Percentiles rank a stretch among this genome's conserved stretches.
Evolutionary conservation across 352 stramenopile genomes (phyloP).

Genomic region (Pythium rishiriense): DNA sequence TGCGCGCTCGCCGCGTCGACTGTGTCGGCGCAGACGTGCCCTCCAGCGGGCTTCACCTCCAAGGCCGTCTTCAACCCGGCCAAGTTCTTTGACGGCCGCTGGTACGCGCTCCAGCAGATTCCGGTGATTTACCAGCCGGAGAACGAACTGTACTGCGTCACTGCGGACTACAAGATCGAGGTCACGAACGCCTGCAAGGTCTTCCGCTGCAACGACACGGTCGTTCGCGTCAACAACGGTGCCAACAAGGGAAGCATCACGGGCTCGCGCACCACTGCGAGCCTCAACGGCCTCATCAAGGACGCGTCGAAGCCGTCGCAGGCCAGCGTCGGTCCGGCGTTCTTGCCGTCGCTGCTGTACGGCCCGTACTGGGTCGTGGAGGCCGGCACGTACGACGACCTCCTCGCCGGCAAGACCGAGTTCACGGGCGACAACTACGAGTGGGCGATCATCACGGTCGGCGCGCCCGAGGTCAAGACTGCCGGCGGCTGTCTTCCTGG

Average conservation of each 20-base stretch:
- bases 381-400: constrained; percentile 23
- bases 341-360: constrained; percentile 22
- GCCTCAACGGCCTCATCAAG: constrained; percentile 23
- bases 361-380: constrained; percentile 29
- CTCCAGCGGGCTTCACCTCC: constrained; percentile 11
- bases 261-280: constrained; percentile 11
- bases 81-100: constrained; percentile 27
- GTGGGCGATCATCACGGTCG: constrained; percentile 26
- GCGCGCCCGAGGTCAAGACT: constrained; percentile 18
- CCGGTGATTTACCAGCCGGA: constrained; percentile 19
- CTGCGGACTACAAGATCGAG: constrained; percentile 26
- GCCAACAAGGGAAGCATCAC: constrained; percentile 21
- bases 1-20: constrained; percentile 17
- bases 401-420: constrained; percentile 10
- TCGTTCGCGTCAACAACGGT: constrained; percentile 20
- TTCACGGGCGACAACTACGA: constrained; percentile 24
- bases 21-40: constrained; percentile 17
- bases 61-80: constrained; percentile 28
- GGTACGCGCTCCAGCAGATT: constrained; percentile 26
- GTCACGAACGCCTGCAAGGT: constrained; percentile 13
- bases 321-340: constrained; percentile 18
- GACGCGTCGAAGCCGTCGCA: constrained; percentile 22
- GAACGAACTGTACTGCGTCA: constrained; percentile 23
- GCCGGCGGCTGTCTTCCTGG: constrained; percentile 16
- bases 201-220: constrained; percentile 23